Evolutionary conservation across 2,329 filamentous ascomycete genomes (phyloP).

Genomic region (Alternaria burnsii): DNA sequence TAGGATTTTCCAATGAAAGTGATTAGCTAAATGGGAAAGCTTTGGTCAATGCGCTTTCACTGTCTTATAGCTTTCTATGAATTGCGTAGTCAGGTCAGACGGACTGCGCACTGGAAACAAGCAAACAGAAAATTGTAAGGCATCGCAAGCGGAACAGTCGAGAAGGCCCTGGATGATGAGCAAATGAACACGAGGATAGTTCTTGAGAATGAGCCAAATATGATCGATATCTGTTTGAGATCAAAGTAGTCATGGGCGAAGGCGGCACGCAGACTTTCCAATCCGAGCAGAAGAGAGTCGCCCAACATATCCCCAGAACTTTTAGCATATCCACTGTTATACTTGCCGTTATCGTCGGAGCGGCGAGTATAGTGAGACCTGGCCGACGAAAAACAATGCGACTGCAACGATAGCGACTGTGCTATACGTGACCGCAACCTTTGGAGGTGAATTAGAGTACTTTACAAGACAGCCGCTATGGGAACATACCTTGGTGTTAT

Average conservation of each 20-base stretch:
- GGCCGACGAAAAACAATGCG: conserved; percentile 31
- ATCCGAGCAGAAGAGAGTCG: no score
- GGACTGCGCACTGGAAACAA: background rate
- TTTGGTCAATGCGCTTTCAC: background rate
- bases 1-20: background rate
- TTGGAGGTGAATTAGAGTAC: background rate
- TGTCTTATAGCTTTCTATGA: background rate
- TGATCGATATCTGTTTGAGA: background rate
- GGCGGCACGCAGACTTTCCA: background rate
- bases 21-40: background rate
- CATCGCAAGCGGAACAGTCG: background rate
- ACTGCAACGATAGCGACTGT: conserved; percentile 23
- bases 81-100: background rate
- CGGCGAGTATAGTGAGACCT: conserved; percentile 24
- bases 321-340: background rate
- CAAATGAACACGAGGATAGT: background rate
- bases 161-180: no score
- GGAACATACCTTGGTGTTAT: conserved; percentile 38
- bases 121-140: background rate
- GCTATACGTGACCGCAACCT: conserved; percentile 32
- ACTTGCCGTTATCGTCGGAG: conserved; percentile 3
- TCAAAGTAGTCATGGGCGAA: background rate
- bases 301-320: background rate
- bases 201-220: no score
- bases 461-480: background rate